These are phyloP conservation scores for Entonaema liquescens DNA, from an alignment of 495 filamentous ascomycete genomes.

Conservation along the genomic window DNA sequence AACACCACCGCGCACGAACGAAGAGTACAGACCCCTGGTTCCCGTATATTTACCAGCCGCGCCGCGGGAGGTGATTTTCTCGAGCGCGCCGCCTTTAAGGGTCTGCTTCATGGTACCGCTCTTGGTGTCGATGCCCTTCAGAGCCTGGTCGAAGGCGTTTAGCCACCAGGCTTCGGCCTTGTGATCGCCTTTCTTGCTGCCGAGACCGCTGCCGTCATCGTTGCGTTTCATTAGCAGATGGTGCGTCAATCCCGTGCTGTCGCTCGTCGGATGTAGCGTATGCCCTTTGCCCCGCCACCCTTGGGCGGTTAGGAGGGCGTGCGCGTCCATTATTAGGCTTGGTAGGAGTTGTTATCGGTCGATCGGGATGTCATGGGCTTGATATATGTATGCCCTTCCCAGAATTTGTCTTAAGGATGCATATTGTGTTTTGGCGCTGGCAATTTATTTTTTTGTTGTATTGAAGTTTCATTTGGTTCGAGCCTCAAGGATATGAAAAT, in stretches of 20 bases:
- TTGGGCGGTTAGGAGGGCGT: conserved; percentile 75
- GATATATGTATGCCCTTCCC: neutral
- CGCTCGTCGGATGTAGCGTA: conserved; percentile 72
- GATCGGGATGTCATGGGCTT: neutral
- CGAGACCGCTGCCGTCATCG: conserved; percentile 73
- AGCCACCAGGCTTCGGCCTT: conserved; percentile 83
- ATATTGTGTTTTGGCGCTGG: conserved; percentile 1
- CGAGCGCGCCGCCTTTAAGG: conserved; percentile 59
- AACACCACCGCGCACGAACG: conserved; percentile 79
- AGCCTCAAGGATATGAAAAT: conserved; percentile 19
- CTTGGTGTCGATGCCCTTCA: conserved; percentile 73
- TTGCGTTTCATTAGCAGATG: conserved; percentile 76
- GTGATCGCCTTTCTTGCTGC: conserved; percentile 69
- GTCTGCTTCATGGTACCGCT: conserved; percentile 60
- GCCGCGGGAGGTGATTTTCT: conserved; percentile 56
- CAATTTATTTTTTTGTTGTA: conserved; percentile 1
- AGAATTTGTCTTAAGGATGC: neutral
- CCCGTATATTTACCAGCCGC: conserved; percentile 57
- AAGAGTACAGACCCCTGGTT: conserved; percentile 74
- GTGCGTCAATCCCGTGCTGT: conserved; percentile 69
- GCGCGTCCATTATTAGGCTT: conserved; percentile 64
- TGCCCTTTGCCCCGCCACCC: conserved; percentile 82
- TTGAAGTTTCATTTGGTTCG: neutral
- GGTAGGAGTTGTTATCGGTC: neutral
- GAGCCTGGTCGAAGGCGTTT: conserved; percentile 78